Percentiles rank a stretch among this genome's conserved stretches.
Conservation (phyloP, 306 rosid genomes). For the Inga laurina region DNA sequence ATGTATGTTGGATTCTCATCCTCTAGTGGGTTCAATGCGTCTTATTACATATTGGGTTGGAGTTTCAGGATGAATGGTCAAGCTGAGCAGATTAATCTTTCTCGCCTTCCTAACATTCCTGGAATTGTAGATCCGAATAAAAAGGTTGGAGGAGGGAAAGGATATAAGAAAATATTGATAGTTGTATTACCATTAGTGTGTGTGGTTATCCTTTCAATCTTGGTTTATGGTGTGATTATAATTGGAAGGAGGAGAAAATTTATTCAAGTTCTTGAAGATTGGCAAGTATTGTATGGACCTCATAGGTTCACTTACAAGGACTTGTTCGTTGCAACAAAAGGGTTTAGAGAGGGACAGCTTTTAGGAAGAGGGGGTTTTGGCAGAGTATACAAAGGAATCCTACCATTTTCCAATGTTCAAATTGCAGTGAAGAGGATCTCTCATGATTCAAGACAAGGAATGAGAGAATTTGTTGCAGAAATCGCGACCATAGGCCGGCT, state of each 20-base stretch:
- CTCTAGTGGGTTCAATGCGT: not conserved
- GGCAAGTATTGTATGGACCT: not conserved
- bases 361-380: not conserved
- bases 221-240: not conserved
- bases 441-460: not conserved
- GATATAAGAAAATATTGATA: not conserved
- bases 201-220: not conserved
- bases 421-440: not conserved
- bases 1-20: not conserved
- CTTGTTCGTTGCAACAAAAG: not conserved
- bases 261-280: not conserved
- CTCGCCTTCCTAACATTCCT: not conserved
- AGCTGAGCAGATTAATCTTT: not conserved
- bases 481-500: not conserved
- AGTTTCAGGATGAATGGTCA: not conserved
- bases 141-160: not conserved
- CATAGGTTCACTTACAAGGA: not conserved
- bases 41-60: not conserved
- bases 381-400: not conserved
- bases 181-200: not conserved
- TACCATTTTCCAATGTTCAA: not conserved
- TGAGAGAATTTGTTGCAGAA: not conserved
- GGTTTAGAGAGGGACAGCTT: not conserved
- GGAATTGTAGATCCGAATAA: not conserved
- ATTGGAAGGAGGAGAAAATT: not conserved